phyloP scores from a whole-genome alignment of 164 flowering plant genomes.

The Santalum album region DNA sequence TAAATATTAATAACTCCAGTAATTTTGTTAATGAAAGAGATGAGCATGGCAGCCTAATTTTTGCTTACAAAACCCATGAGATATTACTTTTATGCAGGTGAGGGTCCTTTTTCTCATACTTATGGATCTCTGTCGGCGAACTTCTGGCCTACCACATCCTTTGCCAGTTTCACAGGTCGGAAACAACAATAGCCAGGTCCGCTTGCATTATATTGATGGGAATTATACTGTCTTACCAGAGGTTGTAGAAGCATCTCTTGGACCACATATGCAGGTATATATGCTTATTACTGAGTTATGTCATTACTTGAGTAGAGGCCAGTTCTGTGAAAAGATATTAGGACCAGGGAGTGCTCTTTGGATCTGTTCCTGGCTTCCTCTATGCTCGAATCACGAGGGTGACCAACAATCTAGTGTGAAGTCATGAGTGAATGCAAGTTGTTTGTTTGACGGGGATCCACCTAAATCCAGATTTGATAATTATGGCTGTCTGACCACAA shows the following conservation, averaged over 20 bases:
- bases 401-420: no score
- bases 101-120: slow-evolving; percentile 89
- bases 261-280: slow-evolving; percentile 98
- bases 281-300: not conserved
- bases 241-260: slow-evolving; percentile 96
- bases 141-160: slow-evolving; percentile 60
- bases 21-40: not conserved
- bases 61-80: not conserved
- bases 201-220: slow-evolving; percentile 95
- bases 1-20: not conserved
- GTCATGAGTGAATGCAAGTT: no score
- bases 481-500: no score
- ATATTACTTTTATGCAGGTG: slow-evolving; percentile 44
- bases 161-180: slow-evolving; percentile 96
- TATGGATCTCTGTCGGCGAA: slow-evolving; percentile 86
- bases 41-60: not conserved
- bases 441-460: no score
- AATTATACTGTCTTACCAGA: slow-evolving; percentile 94
- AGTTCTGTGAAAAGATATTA: not conserved
- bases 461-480: no score
- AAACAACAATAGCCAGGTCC: slow-evolving; percentile 70
- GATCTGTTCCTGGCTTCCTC: no score
- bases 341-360: no score
- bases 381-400: no score
- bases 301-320: not conserved